These are phyloP conservation scores for Picochlorum costavermella DNA, from an alignment of 139 green algal genomes.

Conservation along the genomic window DNA sequence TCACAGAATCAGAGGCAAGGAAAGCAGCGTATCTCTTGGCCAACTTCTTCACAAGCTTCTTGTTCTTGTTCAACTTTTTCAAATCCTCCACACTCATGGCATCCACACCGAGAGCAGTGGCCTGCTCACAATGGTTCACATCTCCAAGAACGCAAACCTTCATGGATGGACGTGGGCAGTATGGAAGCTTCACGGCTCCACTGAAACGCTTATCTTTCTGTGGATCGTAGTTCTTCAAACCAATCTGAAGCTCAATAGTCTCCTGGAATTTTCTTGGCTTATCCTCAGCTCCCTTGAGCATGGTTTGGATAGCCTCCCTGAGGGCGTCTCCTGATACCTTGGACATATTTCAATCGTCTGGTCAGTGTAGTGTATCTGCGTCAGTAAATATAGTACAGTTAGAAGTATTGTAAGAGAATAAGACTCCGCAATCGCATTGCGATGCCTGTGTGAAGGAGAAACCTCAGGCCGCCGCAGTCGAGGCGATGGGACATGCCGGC, in stretches of 20 bases:
- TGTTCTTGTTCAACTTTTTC: conserved; percentile 99
- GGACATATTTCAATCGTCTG: neutral
- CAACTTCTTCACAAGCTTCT: conserved; percentile 99
- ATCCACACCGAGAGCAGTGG: conserved; percentile 76
- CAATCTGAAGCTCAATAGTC: conserved; percentile 98
- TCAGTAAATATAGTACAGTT: too few species aligned
- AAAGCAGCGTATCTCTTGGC: conserved; percentile 97
- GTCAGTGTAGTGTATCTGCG: too few species aligned
- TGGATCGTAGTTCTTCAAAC: conserved; percentile 99
- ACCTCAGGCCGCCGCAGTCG: too few species aligned
- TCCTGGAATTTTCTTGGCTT: conserved; percentile 98
- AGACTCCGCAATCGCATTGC: too few species aligned
- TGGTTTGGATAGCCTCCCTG: conserved; percentile 17
- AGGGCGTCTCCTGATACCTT: conserved; percentile 31
- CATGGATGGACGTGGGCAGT: conserved; percentile 87
- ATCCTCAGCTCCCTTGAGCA: conserved; percentile 52
- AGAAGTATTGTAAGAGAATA: too few species aligned
- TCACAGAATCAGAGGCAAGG: conserved; percentile 94
- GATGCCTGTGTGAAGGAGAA: too few species aligned
- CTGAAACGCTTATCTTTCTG: conserved; percentile 99
- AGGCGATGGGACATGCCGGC: too few species aligned
- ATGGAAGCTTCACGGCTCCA: conserved; percentile 93
- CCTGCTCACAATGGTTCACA: conserved; percentile 96
- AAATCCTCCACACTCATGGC: conserved; percentile 89
- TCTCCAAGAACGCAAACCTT: conserved; percentile 97